A percentile compares a stretch with the other conserved stretches of the same genome.
phyloP scores from a whole-genome alignment of 75 land plant genomes.

The Isoetes taiwanensis region DNA sequence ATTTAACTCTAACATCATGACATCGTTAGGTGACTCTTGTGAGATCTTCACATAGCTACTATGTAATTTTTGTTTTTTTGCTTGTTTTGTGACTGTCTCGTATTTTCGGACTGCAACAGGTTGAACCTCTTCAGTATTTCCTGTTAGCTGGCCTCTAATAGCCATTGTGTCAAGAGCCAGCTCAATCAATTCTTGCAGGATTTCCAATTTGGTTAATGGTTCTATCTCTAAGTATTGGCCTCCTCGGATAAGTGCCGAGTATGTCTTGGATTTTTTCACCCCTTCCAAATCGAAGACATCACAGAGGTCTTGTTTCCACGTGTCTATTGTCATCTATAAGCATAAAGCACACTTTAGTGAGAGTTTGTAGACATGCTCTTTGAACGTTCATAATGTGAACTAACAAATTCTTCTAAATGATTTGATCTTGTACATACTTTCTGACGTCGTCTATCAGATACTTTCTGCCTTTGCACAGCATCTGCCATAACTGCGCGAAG shows the following conservation, averaged over 20 bases:
- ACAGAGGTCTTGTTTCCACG: conserved; percentile 74
- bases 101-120: conserved; percentile 49
- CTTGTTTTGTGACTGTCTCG: conserved; percentile 45
- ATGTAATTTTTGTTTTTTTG: no score
- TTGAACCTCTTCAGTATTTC: conserved; percentile 45
- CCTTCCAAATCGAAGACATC: conserved; percentile 56
- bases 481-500: conserved; percentile 54
- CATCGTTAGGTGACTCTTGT: no score
- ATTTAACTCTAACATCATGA: no score
- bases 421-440: no score
- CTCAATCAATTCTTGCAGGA: conserved; percentile 45
- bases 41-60: no score
- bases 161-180: conserved; percentile 36
- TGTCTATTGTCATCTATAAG: conserved; percentile 41
- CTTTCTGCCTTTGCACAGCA: no score
- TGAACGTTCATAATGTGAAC: no score
- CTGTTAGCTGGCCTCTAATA: conserved; percentile 55
- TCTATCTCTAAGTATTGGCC: conserved; percentile 52
- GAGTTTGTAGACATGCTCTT: no score
- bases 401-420: no score
- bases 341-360: no score
- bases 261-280: conserved; percentile 14
- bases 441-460: no score
- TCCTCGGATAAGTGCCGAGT: conserved; percentile 36
- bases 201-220: conserved; percentile 40